Evolutionary conservation across 2,329 filamentous ascomycete genomes (phyloP), one percentile per base, ranked within the genome.

Genomic region (Gaeumannomyces tritici): DNA sequence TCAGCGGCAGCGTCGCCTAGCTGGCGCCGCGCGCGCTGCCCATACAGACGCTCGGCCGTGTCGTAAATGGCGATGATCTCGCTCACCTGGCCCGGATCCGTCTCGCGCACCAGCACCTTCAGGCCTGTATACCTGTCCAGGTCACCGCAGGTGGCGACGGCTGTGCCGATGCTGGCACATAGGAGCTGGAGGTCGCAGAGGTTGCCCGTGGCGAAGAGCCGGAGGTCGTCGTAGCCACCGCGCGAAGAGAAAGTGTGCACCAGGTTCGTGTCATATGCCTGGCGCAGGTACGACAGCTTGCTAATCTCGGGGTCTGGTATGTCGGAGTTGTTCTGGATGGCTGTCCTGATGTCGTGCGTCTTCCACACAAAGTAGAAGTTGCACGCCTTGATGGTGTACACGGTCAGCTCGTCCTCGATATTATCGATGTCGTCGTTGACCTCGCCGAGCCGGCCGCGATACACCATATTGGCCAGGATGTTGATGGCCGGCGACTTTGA

Each of bases 281-380:
- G 80, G 61, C 83, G 82, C 65, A 83, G 73, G 9, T 79, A 69
- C 9, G 81, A 80, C n/a, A 89, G 76, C 27, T 82, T 74, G 67
- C 89, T 84, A 33, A 92, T 77, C 9, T 86, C 82, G 8, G 77
- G 73, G 60, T 84, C 79, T 1, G 84, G 70, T 62, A 91, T 74
- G 61, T 76, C 81, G 4, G 78, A 80, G 56, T 85, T 81, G 29
- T 80, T 79, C 21, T 80, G 76, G 47, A 90, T 73, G 21, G 82
- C 74, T 62, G 80, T 77, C 65, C 80, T 78, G 64, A 91, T 70
- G 61, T 81, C 79, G 61, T 85, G 83, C 27, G 89, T 83, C 71
- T 95, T 93, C 95, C 95, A 99, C 86, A 96, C 91, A 72, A 97
- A 96, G 76, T 97, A 98, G 75, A 96, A 91, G 58, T 92, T 82